Evolutionary conservation across 2,329 filamentous ascomycete genomes (phyloP).

Genomic region (Thermoascus crustaceus): DNA sequence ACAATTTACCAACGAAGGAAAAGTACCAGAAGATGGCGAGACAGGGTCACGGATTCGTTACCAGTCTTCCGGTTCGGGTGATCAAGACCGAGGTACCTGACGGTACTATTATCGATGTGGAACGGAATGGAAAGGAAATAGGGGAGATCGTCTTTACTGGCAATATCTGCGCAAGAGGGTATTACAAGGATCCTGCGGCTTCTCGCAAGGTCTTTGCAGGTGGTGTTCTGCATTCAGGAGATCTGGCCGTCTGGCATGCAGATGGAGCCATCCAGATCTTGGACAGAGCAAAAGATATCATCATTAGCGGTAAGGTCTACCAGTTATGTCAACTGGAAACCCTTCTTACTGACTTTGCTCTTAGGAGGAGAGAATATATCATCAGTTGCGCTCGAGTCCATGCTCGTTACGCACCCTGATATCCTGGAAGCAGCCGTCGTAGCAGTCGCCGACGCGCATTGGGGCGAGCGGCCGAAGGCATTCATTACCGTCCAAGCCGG

Average conservation of each 20-base stretch:
- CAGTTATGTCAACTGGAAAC: background rate
- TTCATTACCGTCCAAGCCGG: conserved; percentile 74
- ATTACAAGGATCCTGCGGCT: conserved; percentile 82
- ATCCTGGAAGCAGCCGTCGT: conserved; percentile 90
- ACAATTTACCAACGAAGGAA: conserved; percentile 61
- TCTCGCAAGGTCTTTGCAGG: conserved; percentile 82
- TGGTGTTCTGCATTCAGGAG: conserved; percentile 79
- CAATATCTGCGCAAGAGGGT: conserved; percentile 86
- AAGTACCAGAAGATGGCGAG: conserved; percentile 86
- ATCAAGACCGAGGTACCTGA: conserved; percentile 69
- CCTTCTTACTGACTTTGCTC: conserved; percentile 3
- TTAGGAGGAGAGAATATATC: conserved; percentile 93
- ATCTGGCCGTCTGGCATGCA: conserved; percentile 85
- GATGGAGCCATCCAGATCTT: conserved; percentile 88
- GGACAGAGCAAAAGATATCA: conserved; percentile 94
- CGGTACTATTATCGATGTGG: conserved; percentile 58
- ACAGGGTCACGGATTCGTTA: conserved; percentile 86
- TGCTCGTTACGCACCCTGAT: conserved; percentile 79
- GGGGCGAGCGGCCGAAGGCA: conserved; percentile 94
- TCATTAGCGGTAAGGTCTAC: conserved; percentile 67
- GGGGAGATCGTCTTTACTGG: conserved; percentile 80
- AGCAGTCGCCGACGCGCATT: conserved; percentile 76
- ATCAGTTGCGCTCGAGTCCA: conserved; percentile 80
- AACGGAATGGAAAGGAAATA: conserved; percentile 63
- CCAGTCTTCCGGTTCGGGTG: conserved; percentile 69